Evolutionary conservation across 2,329 filamentous ascomycete genomes (phyloP), one percentile per base, ranked within the genome.

Genomic region (Trichoderma sp.): DNA sequence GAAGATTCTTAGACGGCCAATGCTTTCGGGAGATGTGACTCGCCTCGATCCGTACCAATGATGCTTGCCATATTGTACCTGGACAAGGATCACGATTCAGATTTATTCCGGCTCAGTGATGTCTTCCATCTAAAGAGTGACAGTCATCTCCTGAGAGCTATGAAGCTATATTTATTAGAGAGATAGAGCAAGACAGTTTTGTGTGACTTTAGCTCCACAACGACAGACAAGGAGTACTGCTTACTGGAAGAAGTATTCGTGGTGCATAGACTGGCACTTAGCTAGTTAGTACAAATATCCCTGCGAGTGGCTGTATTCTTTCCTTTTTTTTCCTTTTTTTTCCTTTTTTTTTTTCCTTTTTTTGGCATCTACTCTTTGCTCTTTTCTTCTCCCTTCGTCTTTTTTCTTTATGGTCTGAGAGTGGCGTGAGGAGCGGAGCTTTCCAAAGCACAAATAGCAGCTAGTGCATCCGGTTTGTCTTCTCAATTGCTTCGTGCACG

Each of bases 351-450:
- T 13, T 24, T 31, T 31, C 5, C 6, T 6, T 31, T 53, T 53
- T 53, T 21, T 53, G 5, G 6, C 27, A 3, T 5, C 10, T 24
- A 6, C 27, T 29, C 21, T 24, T 64, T 43, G 43, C 21, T 33
- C 27, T 33, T 33, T n/a, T 56, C 27, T 56, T 33, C 31, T 53
- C 7, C 5, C 29, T 29, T 27, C 21, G 1, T 11, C 14, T 40
- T 29, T 35, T 10, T 56, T 24, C 24, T 35, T 56, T 59, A 29
- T 35, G n/a, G 56, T 35, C 61, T 33, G 62, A 70, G 62, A 57
- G 37, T 70, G 62, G 68, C 61, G 53, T 60, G 52, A 70, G 21
- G 13, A 56, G 55, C 62, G 62, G 62, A 67, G 68, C 56, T 37
- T 19, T 55, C 40, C 16, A 43, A n/a, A 40, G 61, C 19, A 29